These are phyloP conservation scores for Psilocybe cyanescens DNA, from an alignment of 768 basidiomycete species.

Conservation along the genomic window DNA sequence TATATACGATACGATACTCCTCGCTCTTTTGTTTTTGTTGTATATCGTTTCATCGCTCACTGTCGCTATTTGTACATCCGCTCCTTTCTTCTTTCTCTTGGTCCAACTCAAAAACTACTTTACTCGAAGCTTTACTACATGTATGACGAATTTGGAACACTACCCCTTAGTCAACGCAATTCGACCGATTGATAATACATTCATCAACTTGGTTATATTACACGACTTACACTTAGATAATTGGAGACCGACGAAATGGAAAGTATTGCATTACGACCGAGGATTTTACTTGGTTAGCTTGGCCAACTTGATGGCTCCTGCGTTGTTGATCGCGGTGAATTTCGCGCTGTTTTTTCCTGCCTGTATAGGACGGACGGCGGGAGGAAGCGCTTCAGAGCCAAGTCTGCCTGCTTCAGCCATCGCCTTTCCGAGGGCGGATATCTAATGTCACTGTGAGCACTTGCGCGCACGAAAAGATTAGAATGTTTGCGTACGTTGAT, in stretches of 20 bases:
- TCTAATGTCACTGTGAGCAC: conserved; percentile 32
- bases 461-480: background rate
- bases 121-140: background rate
- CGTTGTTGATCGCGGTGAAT: conserved; percentile 63
- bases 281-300: conserved; percentile 21
- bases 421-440: conserved; percentile 56
- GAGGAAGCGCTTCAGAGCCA: conserved; percentile 50
- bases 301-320: conserved; percentile 50
- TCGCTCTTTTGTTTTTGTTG: background rate
- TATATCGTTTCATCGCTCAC: background rate
- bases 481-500: conserved; percentile 44
- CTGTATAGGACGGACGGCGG: conserved; percentile 42
- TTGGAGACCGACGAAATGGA: too few species aligned
- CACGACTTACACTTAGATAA: too few species aligned
- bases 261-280: background rate
- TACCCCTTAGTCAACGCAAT: background rate
- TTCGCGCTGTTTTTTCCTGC: conserved; percentile 36
- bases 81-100: background rate
- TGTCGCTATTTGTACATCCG: background rate
- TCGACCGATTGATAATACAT: background rate
- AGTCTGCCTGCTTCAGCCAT: conserved; percentile 56
- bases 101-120: background rate
- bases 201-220: too few species aligned
- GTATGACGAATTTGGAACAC: background rate
- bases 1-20: background rate